phyloP scores from a whole-genome alignment of 768 basidiomycete species.

The Favolaschia claudopus region DNA sequence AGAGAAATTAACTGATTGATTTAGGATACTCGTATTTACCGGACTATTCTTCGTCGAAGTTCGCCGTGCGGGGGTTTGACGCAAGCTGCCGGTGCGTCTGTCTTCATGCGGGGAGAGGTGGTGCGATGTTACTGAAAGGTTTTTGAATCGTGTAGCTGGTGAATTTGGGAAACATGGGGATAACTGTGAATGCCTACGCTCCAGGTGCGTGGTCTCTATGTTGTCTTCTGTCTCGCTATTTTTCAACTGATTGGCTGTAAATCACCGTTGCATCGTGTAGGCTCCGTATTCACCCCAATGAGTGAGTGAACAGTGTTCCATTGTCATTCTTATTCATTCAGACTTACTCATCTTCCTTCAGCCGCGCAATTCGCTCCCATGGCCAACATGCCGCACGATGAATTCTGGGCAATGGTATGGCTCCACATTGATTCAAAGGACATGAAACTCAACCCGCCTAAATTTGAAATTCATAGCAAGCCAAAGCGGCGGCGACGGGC shows the following conservation, averaged over 20 bases:
- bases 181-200: slow-evolving; percentile 27
- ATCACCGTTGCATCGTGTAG: no score
- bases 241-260: no score
- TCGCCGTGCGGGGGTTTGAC: slow-evolving; percentile 48
- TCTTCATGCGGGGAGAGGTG: neutral
- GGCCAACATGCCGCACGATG: neutral
- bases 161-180: slow-evolving; percentile 23
- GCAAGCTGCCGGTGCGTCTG: slow-evolving; percentile 34
- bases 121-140: neutral
- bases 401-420: neutral
- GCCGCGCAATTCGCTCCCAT: neutral
- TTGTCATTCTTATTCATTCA: neutral
- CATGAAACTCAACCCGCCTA: neutral
- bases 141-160: neutral
- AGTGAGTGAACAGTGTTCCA: slow-evolving; percentile 3
- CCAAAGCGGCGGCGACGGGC: slow-evolving; percentile 26
- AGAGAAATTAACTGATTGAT: no score
- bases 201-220: slow-evolving; percentile 3
- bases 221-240: neutral
- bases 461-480: slow-evolving; percentile 7
- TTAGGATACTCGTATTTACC: slow-evolving; percentile 14
- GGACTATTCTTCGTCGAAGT: slow-evolving; percentile 43
- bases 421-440: neutral
- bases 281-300: slow-evolving; percentile 20
- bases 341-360: neutral